Base-by-base conservation (phyloP, 805 yeast species). In the Danielia reshetovae region DNA sequence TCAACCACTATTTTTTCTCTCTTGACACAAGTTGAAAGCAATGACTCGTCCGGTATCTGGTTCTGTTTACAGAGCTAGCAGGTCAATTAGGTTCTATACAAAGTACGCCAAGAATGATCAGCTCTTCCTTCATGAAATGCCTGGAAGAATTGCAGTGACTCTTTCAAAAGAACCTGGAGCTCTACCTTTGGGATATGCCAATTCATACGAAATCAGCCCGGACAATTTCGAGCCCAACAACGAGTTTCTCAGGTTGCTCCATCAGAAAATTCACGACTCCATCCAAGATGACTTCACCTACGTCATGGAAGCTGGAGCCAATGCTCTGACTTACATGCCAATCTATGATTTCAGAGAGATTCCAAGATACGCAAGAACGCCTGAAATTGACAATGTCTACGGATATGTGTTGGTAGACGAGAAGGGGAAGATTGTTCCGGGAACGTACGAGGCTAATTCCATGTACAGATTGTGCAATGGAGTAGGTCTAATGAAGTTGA, bases 321-420 rank as follows among this genome's bases (percentile, higher is more conserved):
- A 72, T 43, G 73, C 73, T 10, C 62, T 62, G 14, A 60, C 72
- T 0, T 78, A 60, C 54, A 75, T 82, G 81, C 86, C 88, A 6
- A 73, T 85, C 28, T 81, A 75, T 45, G 95, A 85, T 52, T 66
- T 80, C 41, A 67, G 93, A 39, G 74, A 70, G 30, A 69, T 76
- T 1, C 87, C 90, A 1, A 61, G 72, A 15, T 75, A 72, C 40
- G 81, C 81, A 22, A 66, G 93, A 44, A 73, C 71, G 10, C 86
- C 90, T 1, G 83, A 79, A 14, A 72, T 81, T 7, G 85, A 81
- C 41, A 83, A 81, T 46, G 76, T 78, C 2, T 65, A 77, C 33
- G 95, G 94, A 1, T 81, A 79, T 48, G 79, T 84, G 7, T 70
- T 71, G 42, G 82, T 85, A 2, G 73, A 73, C 42, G 55, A 42